Percentiles rank a stretch among this genome's conserved stretches.
phyloP scores from a whole-genome alignment of 164 flowering plant species.

The Hamamelis virginiana region DNA sequence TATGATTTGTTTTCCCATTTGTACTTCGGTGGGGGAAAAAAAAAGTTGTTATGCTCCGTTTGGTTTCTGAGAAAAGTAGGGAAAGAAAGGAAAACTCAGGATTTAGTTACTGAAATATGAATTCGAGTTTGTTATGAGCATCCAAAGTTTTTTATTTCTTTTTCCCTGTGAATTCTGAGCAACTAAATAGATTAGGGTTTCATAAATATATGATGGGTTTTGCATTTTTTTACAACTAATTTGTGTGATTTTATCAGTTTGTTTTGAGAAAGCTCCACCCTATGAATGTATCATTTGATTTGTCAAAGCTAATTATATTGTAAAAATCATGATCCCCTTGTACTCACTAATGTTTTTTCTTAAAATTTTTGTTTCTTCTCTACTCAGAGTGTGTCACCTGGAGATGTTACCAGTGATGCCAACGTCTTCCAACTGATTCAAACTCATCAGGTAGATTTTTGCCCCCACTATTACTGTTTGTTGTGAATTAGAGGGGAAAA shows the following conservation, averaged over 20 bases:
- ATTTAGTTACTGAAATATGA: no score
- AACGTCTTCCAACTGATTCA: slow-evolving; percentile 48
- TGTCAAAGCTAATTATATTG: background rate
- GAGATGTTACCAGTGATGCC: slow-evolving; percentile 23
- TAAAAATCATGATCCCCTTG: background rate
- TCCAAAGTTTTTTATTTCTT: background rate
- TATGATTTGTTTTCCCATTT: no score
- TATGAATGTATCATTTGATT: background rate
- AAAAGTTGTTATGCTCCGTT: background rate
- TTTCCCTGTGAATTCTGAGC: background rate
- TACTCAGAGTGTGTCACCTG: slow-evolving; percentile 32
- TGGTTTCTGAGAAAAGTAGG: background rate
- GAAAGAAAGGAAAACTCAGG: background rate
- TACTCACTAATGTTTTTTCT: background rate
- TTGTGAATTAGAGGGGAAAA: background rate
- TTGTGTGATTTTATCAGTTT: background rate
- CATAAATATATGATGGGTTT: no score
- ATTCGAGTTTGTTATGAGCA: no score
- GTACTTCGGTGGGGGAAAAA: background rate
- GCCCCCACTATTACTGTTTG: background rate
- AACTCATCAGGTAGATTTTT: slow-evolving; percentile 55
- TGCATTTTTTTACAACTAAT: no score
- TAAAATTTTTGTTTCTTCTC: background rate
- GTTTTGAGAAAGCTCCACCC: background rate
- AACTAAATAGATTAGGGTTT: no score